Evolutionary conservation across 2,329 filamentous ascomycete species (phyloP), one percentile per base, ranked within the genome.

Genomic region (Arthrobotrys conoides): DNA sequence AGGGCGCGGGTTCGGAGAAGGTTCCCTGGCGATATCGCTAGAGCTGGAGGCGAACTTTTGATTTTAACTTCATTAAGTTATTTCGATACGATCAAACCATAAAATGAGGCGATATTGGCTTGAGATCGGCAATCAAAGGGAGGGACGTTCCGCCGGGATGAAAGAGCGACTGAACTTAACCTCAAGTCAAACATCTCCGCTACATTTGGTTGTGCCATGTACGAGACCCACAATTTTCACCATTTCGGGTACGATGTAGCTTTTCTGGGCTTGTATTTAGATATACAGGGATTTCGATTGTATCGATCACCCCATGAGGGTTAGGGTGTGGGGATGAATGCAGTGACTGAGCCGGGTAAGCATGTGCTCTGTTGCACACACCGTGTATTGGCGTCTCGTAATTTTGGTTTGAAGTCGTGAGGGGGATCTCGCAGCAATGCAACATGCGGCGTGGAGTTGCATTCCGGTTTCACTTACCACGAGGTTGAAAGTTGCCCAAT

Each of bases 111-210:
- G 72, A 49, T 55, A 41, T 44, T 73, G 20, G 41, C 49, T 53
- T 22, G 38, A 65, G 65, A 70, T 59, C 66, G 66, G 72, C 55
- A 70, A 46, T 33, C 27, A 59, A 51, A 70, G 33, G 57, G 48
- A 76, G 72, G 65, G 41, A 59, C 65, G 72, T 76, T 70, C 72
- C 72, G 72, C 16, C 66, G 72, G 65, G 49, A 70, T 24, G 55
- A 65, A 66, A 12, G 51, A 61, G 64, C 61, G 51, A 46, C 55
- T 41, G 41, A 44, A 63, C 27, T 38, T 57, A 66, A 49, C 48
- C 36, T 48, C 12, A 49, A 46, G 38, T 33, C 18, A 59, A 61
- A 46, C 30, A 38, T 20, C 65, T 10, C 46, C 22, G 44, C n/a
- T 59, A 20, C 53, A 5, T 61, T 64, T 22, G 16, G 51, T 69